Conservation (phyloP, 495 filamentous ascomycete genomes). For the Penicillium pulvis region DNA sequence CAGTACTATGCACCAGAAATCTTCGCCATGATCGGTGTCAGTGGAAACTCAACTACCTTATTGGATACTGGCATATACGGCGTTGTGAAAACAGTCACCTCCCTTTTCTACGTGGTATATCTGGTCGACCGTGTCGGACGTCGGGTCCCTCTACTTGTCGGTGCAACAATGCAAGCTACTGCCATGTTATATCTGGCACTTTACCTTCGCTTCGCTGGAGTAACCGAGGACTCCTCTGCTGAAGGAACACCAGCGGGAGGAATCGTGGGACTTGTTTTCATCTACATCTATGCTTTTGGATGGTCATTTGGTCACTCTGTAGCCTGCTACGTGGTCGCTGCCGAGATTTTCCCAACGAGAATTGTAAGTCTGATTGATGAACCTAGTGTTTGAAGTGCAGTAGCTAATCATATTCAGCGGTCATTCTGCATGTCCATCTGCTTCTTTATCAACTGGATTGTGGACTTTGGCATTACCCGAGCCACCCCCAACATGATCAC, state of each 20-base stretch:
- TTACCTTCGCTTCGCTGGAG: constrained; percentile 46
- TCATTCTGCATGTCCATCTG: constrained; percentile 29
- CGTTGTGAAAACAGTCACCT: constrained; percentile 49
- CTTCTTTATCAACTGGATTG: constrained; percentile 29
- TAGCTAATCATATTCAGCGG: constrained; percentile 7
- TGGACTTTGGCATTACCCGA: constrained; percentile 29
- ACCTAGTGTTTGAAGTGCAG: neutral
- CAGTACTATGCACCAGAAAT: constrained; percentile 48
- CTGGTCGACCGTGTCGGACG: constrained; percentile 57
- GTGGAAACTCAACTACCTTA: constrained; percentile 33
- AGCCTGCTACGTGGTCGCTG: constrained; percentile 29
- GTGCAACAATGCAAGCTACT: constrained; percentile 62
- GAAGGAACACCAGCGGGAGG: constrained; percentile 42
- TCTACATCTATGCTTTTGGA: constrained; percentile 65
- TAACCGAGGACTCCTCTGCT: constrained; percentile 45
- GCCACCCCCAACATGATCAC: constrained; percentile 33
- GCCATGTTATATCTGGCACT: constrained; percentile 71
- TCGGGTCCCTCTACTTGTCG: constrained; percentile 57
- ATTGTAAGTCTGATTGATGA: constrained; percentile 20
- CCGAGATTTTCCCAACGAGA: constrained; percentile 29
- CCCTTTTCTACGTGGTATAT: constrained; percentile 58
- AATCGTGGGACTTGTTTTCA: constrained; percentile 61
- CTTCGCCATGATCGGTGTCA: constrained; percentile 41
- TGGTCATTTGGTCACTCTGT: constrained; percentile 34
- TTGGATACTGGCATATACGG: constrained; percentile 49